phyloP scores from a whole-genome alignment of 1,284 basidiomycete genomes.

The Puccinia coronata region DNA sequence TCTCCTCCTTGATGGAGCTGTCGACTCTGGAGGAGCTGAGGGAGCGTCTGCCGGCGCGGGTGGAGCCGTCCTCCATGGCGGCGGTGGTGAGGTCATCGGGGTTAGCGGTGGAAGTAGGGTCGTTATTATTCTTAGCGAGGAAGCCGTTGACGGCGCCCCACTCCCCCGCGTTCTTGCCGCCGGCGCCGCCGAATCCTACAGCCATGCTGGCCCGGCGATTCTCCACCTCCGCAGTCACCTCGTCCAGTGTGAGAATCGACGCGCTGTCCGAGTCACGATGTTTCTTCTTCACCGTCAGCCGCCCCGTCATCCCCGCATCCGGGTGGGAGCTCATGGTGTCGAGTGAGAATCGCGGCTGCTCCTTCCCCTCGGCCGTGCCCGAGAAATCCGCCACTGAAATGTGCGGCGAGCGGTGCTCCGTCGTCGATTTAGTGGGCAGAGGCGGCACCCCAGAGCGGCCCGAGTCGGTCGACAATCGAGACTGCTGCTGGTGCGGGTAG shows the following conservation, averaged over 20 bases:
- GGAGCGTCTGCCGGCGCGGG: background rate
- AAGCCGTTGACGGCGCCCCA: slow-evolving; percentile 56
- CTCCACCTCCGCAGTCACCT: slow-evolving; percentile 96
- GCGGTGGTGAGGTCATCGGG: background rate
- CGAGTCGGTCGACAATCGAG: slow-evolving; percentile 1
- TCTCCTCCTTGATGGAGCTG: background rate
- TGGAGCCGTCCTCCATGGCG: background rate
- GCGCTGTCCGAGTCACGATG: slow-evolving; percentile 83
- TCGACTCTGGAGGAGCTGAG: background rate
- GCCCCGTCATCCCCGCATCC: background rate
- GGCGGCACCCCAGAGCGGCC: background rate
- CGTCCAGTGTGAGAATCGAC: slow-evolving; percentile 90
- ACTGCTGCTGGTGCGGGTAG: slow-evolving; percentile 28
- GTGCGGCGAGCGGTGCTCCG: background rate
- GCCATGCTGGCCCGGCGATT: slow-evolving; percentile 67
- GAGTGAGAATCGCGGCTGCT: background rate
- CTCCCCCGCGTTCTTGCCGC: slow-evolving; percentile 54
- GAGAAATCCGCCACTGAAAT: slow-evolving; percentile 6
- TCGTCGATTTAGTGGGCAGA: background rate
- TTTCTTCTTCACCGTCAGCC: background rate
- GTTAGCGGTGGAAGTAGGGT: no score
- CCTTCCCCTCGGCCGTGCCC: background rate
- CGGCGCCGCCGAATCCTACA: slow-evolving; percentile 49
- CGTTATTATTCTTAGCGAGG: slow-evolving; percentile 57
- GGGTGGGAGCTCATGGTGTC: background rate